phyloP scores from a whole-genome alignment of 179 eudicot species.

The Carnegiea gigantea region DNA sequence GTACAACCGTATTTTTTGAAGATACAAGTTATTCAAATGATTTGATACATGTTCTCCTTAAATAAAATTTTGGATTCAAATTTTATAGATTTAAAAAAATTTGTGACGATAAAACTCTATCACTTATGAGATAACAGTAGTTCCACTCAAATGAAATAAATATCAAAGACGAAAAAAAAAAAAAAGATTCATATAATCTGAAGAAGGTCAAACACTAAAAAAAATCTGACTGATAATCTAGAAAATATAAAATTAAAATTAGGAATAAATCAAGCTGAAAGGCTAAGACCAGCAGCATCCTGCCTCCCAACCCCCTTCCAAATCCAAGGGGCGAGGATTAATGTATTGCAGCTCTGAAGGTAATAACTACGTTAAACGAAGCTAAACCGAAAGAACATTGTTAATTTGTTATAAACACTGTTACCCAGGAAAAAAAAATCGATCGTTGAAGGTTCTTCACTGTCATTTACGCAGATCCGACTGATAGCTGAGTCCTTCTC shows the following conservation, averaged over 20 bases:
- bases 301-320: neutral
- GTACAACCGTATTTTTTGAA: too few relatives aligned
- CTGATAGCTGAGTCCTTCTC: constrained; percentile 3
- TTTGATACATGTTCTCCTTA: too few relatives aligned
- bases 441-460: neutral
- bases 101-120: too few relatives aligned
- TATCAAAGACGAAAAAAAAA: too few relatives aligned
- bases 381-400: neutral
- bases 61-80: too few relatives aligned
- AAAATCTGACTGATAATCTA: neutral
- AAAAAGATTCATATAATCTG: neutral
- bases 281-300: neutral
- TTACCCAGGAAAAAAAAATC: neutral
- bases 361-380: neutral
- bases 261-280: neutral
- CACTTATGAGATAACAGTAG: too few relatives aligned
- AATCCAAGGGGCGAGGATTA: neutral
- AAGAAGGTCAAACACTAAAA: neutral
- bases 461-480: constrained; percentile 35
- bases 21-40: too few relatives aligned
- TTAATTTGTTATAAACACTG: neutral
- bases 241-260: neutral
- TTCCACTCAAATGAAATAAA: too few relatives aligned
- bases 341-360: neutral
- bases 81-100: too few relatives aligned